Evolutionary conservation across 1,284 basidiomycete species (phyloP).

Genomic region (Cryptococcus hybrid): DNA sequence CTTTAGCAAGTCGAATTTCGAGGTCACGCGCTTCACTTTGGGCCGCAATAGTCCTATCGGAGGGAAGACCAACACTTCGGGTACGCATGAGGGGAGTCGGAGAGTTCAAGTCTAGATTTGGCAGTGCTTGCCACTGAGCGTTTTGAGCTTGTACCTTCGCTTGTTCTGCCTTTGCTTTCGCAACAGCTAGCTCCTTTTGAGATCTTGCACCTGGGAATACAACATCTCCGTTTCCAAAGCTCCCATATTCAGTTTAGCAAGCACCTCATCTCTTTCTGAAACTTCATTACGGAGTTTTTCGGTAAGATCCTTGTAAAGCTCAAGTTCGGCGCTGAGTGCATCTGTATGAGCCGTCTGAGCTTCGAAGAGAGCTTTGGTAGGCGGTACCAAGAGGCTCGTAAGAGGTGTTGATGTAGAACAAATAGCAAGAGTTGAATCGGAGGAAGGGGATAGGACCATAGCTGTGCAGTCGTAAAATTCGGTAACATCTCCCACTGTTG

Average conservation of each 20-base stretch:
- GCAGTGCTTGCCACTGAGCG: not conserved
- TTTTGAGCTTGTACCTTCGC: not conserved
- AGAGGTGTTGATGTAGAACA: not conserved
- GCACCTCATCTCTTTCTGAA: slow-evolving; percentile 25
- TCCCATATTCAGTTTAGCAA: slow-evolving; percentile 30
- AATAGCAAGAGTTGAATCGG: not conserved
- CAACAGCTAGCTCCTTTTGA: slow-evolving; percentile 9
- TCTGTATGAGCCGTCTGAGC: slow-evolving; percentile 32
- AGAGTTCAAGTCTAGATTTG: not conserved
- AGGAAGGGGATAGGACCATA: slow-evolving; percentile 11
- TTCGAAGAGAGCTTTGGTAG: slow-evolving; percentile 28
- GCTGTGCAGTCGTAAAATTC: slow-evolving; percentile 34
- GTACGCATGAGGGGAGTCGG: slow-evolving; percentile 5
- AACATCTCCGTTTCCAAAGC: slow-evolving; percentile 27
- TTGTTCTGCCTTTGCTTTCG: slow-evolving; percentile 2
- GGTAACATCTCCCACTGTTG: slow-evolving; percentile 20
- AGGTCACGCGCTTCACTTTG: slow-evolving; percentile 28
- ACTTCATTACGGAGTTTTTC: slow-evolving; percentile 31
- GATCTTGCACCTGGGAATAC: slow-evolving; percentile 18
- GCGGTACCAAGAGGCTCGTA: slow-evolving; percentile 7
- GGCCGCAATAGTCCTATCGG: slow-evolving; percentile 20
- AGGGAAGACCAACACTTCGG: not conserved
- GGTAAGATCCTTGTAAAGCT: slow-evolving; percentile 26
- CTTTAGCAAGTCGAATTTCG: slow-evolving; percentile 35
- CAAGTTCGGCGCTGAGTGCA: slow-evolving; percentile 25